phyloP scores from a whole-genome alignment of 176 grass and related monocot species.

The Juncus inflexus region DNA sequence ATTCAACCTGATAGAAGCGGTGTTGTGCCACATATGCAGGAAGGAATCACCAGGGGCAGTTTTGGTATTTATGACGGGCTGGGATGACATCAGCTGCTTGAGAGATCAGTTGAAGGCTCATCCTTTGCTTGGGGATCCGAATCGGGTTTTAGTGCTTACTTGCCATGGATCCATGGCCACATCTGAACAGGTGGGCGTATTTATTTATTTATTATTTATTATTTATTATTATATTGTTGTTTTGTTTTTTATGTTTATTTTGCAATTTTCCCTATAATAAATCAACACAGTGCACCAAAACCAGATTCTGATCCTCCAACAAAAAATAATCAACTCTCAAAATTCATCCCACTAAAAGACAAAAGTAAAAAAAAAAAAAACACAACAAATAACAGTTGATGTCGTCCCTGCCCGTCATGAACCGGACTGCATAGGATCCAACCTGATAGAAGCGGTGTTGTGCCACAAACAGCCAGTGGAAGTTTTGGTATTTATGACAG shows the following conservation, averaged over 20 bases:
- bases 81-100: conserved; percentile 97
- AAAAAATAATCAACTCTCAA: conserved; percentile 83
- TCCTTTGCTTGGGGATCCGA: conserved; percentile 81
- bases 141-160: conserved; percentile 79
- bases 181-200: conserved; percentile 70
- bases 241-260: no score
- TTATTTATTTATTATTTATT: conserved; percentile 9
- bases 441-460: conserved; percentile 87
- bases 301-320: conserved; percentile 83
- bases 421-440: conserved; percentile 97
- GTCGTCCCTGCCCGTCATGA: conserved; percentile 98
- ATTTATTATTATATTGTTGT: not conserved
- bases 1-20: conserved; percentile 93
- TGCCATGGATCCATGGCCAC: conserved; percentile 99
- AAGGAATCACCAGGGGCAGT: conserved; percentile 86
- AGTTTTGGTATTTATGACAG: conserved; percentile 95
- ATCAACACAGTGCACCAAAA: conserved; percentile 41
- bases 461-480: conserved; percentile 84
- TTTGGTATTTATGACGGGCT: conserved; percentile 96
- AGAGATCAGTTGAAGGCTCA: conserved; percentile 92
- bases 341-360: no score
- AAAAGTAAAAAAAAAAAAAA: no score
- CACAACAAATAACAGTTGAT: conserved; percentile 50
- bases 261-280: not conserved
- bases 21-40: conserved; percentile 92